Evolutionary conservation across 148 eudicot genomes (phyloP).

Genomic region (Chenopodium album): DNA sequence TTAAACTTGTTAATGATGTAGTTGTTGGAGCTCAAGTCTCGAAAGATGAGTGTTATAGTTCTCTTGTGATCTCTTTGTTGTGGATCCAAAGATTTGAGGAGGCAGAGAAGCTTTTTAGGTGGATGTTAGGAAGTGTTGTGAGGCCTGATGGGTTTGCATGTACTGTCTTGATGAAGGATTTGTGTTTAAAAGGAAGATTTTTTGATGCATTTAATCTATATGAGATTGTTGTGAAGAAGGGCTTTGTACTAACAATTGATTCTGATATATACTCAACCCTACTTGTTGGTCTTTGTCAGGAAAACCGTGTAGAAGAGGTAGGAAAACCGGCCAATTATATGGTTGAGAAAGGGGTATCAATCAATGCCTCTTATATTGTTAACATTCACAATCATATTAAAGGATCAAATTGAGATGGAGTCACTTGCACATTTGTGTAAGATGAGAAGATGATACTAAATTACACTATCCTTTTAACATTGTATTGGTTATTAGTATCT

Average conservation of each 20-base stretch:
- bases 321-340: slow-evolving; percentile 40
- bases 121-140: slow-evolving; percentile 52
- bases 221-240: slow-evolving; percentile 45
- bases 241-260: slow-evolving; percentile 47
- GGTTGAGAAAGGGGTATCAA: slow-evolving; percentile 40
- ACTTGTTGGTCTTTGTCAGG: slow-evolving; percentile 61
- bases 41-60: slow-evolving; percentile 53
- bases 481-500: no score
- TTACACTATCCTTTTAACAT: no score
- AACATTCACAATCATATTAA: slow-evolving; percentile 26
- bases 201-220: slow-evolving; percentile 58
- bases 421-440: no score
- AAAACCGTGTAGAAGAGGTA: slow-evolving; percentile 44
- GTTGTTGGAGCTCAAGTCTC: slow-evolving; percentile 44
- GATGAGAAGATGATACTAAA: no score
- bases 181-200: slow-evolving; percentile 51
- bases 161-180: slow-evolving; percentile 43
- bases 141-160: slow-evolving; percentile 66
- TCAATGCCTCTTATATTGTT: slow-evolving; percentile 33
- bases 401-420: slow-evolving; percentile 21
- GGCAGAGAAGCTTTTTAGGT: slow-evolving; percentile 59
- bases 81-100: slow-evolving; percentile 47
- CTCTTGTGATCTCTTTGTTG: slow-evolving; percentile 51
- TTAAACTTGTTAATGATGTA: slow-evolving; percentile 47
- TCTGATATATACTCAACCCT: slow-evolving; percentile 55